These are phyloP conservation scores for Vigna unguiculata DNA, from an alignment of 306 rosid species.

Conservation along the genomic window DNA sequence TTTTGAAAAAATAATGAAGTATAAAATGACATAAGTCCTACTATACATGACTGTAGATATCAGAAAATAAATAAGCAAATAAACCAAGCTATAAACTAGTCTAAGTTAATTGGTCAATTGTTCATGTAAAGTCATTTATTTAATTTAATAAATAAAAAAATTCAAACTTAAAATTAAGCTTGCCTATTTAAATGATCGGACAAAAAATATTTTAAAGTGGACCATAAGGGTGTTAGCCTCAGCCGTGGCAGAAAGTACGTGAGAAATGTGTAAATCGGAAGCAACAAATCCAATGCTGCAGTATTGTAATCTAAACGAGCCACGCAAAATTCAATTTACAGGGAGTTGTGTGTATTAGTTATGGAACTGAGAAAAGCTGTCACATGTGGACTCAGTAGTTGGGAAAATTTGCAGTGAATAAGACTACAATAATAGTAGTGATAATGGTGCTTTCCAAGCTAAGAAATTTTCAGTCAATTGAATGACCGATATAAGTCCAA, in stretches of 20 bases:
- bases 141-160: too few species aligned
- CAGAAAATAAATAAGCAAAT: too few species aligned
- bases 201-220: too few species aligned
- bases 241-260: neutral
- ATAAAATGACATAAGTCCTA: too few species aligned
- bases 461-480: neutral
- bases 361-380: neutral
- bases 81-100: too few species aligned
- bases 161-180: too few species aligned
- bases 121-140: too few species aligned
- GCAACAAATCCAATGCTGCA: neutral
- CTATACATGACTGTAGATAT: too few species aligned
- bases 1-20: too few species aligned
- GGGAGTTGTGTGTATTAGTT: neutral
- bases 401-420: neutral
- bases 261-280: neutral
- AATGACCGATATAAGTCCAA: slow-evolving; percentile 13
- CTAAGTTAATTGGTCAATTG: too few species aligned
- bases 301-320: neutral
- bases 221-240: neutral
- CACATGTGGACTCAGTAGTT: neutral
- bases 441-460: slow-evolving; percentile 2
- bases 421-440: neutral
- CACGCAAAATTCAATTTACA: neutral
- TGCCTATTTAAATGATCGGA: too few species aligned